Base-by-base conservation (phyloP, 2,329 filamentous ascomycete genomes). In the Fonsecaea pedrosoi region DNA sequence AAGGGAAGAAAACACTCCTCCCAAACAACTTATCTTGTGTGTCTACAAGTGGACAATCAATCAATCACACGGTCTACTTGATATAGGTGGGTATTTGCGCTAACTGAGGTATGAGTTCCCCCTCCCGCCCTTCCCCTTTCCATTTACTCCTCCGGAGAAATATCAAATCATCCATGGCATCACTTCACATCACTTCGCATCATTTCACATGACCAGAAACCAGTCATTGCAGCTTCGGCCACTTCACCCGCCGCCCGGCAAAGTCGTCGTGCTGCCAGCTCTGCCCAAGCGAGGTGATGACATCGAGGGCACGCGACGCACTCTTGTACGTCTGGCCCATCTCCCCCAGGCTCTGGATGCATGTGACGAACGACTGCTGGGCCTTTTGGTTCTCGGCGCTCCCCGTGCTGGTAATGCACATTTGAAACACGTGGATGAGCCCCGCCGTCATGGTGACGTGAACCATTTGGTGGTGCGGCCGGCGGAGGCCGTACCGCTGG, bases 351-450 rank as follows among this genome's bases (percentile, higher is more conserved):
- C 63, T 63, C 42, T 71, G 70, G 30, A 67, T 65, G 48, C 70
- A 70, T 13, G 56, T 60, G 5, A 64, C 25, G 18, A 82, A 60
- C 74, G 84, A 45, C 77, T 75, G 48, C 73, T 82, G 50, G 75
- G 77, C 66, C 84, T 78, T 70, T 63, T 76, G 0, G 13, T 79
- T 8, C 3, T 72, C 1, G 69, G 76, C 54, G 69, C 69, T 34
- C 65, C 54, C 4, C 71, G 73, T 40, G n/a, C 21, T 10, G 12
- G 34, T 55, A 3, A 42, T 53, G 35, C 61, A 68, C 6, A 60
- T 42, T 7, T 60, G 48, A 42, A 60, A 68, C 7, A 64, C 40
- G 40, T 68, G 65, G 13, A 68, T 68, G 40, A 68, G 25, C 10
- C 54, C 65, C 8, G 65, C 65, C 18, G 61, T 68, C 56, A 65